These are phyloP conservation scores for Fallopia convolvulus DNA, from an alignment of 148 eudicot genomes.

Conservation along the genomic window DNA sequence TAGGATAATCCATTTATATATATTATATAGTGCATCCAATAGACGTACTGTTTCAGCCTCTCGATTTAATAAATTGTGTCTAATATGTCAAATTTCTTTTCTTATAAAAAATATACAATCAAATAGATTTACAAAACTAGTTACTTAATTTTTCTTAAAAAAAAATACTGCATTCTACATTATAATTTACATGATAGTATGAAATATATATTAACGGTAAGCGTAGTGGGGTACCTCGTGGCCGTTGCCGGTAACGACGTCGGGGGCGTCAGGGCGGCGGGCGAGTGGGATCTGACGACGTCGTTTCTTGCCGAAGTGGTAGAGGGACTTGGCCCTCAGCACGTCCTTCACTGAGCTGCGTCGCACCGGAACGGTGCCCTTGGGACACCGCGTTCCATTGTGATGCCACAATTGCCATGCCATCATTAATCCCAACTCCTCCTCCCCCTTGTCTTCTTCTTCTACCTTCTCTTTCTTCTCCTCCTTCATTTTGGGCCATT, in stretches of 20 bases:
- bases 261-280: slow-evolving; percentile 55
- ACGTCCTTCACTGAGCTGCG: slow-evolving; percentile 72
- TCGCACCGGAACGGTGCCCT: slow-evolving; percentile 80
- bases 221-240: slow-evolving; percentile 56
- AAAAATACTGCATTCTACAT: no score
- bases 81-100: no score
- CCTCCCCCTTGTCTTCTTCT: background rate
- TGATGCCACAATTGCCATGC: slow-evolving; percentile 80
- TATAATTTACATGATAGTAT: no score
- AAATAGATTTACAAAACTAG: no score
- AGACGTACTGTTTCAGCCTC: no score
- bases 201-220: background rate
- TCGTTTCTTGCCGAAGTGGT: slow-evolving; percentile 73
- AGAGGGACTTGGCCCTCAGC: slow-evolving; percentile 80
- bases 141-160: no score
- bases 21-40: background rate
- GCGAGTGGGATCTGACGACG: slow-evolving; percentile 21
- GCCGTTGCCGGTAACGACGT: slow-evolving; percentile 83
- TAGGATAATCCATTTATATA: background rate
- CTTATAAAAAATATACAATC: no score
- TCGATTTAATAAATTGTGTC: background rate
- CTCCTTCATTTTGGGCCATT: slow-evolving; percentile 42
- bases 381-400: slow-evolving; percentile 64
- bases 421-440: no score
- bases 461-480: slow-evolving; percentile 16